Conservation (phyloP, 73 alveolate genomes). For the Paramecium sexaurelia region DNA sequence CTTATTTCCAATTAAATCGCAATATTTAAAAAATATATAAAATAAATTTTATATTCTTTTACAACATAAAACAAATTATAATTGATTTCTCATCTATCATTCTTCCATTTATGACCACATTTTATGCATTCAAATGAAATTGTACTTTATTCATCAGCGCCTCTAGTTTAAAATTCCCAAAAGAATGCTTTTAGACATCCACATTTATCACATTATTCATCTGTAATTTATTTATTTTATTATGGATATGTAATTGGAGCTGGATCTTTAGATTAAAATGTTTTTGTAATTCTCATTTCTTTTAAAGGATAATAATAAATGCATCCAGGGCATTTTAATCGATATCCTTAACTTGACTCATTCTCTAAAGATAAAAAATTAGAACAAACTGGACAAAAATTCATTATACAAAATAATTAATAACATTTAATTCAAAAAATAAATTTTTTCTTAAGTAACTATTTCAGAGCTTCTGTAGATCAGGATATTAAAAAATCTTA, state of each 20-base stretch:
- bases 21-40: too few species aligned
- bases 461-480: too few species aligned
- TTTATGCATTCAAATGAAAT: not conserved
- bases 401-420: not conserved
- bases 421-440: not conserved
- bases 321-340: conserved; percentile 36
- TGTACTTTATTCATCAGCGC: conserved; percentile 48
- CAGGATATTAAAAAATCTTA: not conserved
- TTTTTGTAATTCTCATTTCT: not conserved
- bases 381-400: conserved; percentile 47
- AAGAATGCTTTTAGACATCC: conserved; percentile 24
- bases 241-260: not conserved
- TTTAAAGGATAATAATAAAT: conserved; percentile 1
- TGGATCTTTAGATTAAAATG: not conserved
- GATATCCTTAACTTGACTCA: conserved; percentile 15
- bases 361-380: conserved; percentile 6
- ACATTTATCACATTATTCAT: conserved; percentile 27
- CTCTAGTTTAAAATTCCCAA: conserved; percentile 10
- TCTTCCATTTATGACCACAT: conserved; percentile 20
- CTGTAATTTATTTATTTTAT: not conserved
- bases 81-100: conserved; percentile 1
- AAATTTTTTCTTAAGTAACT: too few species aligned
- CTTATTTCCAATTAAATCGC: not conserved
- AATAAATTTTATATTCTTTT: too few species aligned
- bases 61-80: too few species aligned